Evolutionary conservation across 176 grass and related monocot genomes (phyloP), one percentile per base, ranked within the genome.

Genomic region (Aegilops bicornis): DNA sequence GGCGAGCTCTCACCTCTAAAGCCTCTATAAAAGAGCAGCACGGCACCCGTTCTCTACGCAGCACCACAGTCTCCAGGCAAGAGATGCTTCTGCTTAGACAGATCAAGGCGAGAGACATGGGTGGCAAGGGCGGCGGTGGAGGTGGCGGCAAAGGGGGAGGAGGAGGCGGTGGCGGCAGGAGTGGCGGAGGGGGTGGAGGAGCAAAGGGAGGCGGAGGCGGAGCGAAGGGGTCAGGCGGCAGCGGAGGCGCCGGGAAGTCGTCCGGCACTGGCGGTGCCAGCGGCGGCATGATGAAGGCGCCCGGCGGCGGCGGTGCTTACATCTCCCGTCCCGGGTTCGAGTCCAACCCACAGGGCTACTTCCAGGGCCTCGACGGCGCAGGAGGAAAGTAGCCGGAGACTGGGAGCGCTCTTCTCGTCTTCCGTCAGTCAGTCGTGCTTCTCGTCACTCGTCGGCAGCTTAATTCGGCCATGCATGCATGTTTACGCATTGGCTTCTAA

Each of bases 301-400:
- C 85, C 31, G 79, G 86, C 27, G 66, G 81, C 22, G 71, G 19
- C 4, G 35, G 36, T 5, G 83, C 19, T 0, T 82, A 23, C 71
- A 87, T 87, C 71, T 82, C 87, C 39, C 56, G 83, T 25, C 0
- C 88, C 2, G 72, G 47, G 0, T 81, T 90, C 47, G 79, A 86
- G 62, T 77, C 83, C 33, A 60, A 86, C 64, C 83, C 79, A 1
- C 64, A 82, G 48, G 88, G 22, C 3, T 86, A 60, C 64, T 90
- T 90, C 88, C 72, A 90, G 58, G 71, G n/a, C 22, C 83, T 90
- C 84, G 47, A 87, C 52, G 40, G 45, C 15, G 17, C 7, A 6
- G 79, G 63, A 15, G 32, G 54, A 17, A 81, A 81, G 79, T 82
- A 82, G 79, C 56, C 56, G 56, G 40, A 60, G 50, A 35, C 66